A percentile compares a stretch with the other conserved stretches of the same genome.
Evolutionary conservation across 2,329 filamentous ascomycete genomes (phyloP).

Genomic region (Sporothrix phasma): DNA sequence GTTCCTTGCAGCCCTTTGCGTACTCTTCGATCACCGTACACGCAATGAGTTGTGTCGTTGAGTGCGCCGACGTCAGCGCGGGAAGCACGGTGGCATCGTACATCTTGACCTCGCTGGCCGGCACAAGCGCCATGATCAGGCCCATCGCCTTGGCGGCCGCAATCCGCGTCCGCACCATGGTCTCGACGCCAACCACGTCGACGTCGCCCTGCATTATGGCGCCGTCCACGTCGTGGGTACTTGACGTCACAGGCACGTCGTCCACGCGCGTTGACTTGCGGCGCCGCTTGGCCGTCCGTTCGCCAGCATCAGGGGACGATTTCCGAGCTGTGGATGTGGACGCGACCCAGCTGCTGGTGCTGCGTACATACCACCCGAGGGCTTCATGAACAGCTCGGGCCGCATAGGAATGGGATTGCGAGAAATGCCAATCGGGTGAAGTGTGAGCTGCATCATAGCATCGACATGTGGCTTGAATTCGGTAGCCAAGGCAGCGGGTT

Average conservation of each 20-base stretch:
- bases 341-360: conserved; percentile 30
- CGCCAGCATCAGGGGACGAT: conserved; percentile 42
- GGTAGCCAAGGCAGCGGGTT: conserved; percentile 54
- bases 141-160: conserved; percentile 80
- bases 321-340: conserved; percentile 37
- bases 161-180: conserved; percentile 80
- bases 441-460: conserved; percentile 70
- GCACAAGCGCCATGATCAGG: conserved; percentile 67
- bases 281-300: conserved; percentile 63
- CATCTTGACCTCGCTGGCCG: conserved; percentile 48
- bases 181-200: conserved; percentile 83
- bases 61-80: conserved; percentile 60
- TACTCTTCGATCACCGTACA: conserved; percentile 85
- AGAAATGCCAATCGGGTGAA: conserved; percentile 87
- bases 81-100: conserved; percentile 58
- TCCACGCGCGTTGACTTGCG: conserved; percentile 79
- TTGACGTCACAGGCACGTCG: conserved; percentile 49
- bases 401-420: conserved; percentile 91
- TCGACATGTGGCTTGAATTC: conserved; percentile 69
- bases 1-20: conserved; percentile 46
- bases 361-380: conserved; percentile 77
- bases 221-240: conserved; percentile 91
- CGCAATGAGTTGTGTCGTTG: conserved; percentile 76
- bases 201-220: conserved; percentile 97
- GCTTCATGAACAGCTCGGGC: conserved; percentile 76